These are phyloP conservation scores for Ceratobasidium sp. DNA, from an alignment of 1,284 basidiomycete genomes.

Conservation along the genomic window DNA sequence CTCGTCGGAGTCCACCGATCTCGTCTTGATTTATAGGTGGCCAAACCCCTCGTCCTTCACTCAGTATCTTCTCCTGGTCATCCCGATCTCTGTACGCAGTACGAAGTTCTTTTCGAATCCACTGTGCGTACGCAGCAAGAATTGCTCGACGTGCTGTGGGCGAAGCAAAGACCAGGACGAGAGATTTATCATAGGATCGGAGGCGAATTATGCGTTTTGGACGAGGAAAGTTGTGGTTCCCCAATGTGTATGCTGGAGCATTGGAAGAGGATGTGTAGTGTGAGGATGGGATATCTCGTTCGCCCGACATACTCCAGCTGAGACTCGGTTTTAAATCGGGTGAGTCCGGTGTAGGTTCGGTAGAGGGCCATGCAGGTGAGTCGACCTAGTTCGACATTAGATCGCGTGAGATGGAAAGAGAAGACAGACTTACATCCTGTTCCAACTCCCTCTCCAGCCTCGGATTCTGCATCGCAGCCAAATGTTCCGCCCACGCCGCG, in stretches of 20 bases:
- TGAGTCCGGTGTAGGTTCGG: neutral
- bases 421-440: neutral
- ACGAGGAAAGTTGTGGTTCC: conserved; percentile 24
- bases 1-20: conserved; percentile 4
- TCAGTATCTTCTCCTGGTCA: neutral
- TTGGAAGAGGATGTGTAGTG: neutral
- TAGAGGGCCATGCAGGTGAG: conserved; percentile 11
- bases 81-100: conserved; percentile 19
- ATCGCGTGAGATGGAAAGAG: neutral
- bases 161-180: conserved; percentile 30
- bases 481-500: conserved; percentile 33
- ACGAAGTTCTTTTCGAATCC: conserved; percentile 4
- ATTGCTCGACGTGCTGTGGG: conserved; percentile 22
- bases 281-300: conserved; percentile 13
- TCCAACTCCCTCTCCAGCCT: neutral
- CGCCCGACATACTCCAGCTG: conserved; percentile 30
- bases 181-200: neutral
- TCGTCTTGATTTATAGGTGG: conserved; percentile 2
- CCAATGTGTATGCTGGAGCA: neutral
- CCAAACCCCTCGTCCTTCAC: neutral
- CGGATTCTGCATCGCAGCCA: conserved; percentile 39
- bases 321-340: neutral
- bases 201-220: conserved; percentile 20
- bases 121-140: conserved; percentile 11
- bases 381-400: neutral